Evolutionary conservation across 2,329 filamentous ascomycete genomes (phyloP).

Genomic region (Huntiella savannae): DNA sequence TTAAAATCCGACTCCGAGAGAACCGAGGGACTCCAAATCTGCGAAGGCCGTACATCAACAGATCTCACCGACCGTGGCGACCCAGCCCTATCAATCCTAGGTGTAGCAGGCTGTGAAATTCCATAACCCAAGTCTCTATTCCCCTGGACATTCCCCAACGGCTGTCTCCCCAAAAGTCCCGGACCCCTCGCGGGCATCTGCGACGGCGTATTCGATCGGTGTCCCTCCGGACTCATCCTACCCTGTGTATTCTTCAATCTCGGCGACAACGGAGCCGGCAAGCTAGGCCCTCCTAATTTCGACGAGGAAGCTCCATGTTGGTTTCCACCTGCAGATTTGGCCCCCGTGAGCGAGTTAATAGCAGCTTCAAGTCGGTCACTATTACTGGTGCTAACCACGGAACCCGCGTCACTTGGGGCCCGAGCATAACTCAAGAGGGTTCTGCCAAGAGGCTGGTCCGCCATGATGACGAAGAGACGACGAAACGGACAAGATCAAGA

Average conservation of each 20-base stretch:
- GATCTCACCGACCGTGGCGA: constrained; percentile 10
- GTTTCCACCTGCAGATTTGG: not conserved
- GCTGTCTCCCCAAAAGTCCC: constrained; percentile 3
- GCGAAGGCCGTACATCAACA: constrained; percentile 7
- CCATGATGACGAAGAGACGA: not conserved
- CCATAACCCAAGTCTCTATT: not conserved
- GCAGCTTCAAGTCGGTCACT: constrained; percentile 7
- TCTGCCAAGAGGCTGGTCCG: constrained; percentile 5
- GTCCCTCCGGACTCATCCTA: constrained; percentile 5
- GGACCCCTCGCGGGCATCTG: not conserved
- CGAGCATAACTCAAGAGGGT: constrained; percentile 9
- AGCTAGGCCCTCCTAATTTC: not conserved
- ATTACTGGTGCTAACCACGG: not conserved
- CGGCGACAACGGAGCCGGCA: not conserved
- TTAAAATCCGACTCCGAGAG: constrained; percentile 13
- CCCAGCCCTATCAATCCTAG: not conserved
- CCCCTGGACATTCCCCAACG: constrained; percentile 5
- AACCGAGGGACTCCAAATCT: constrained; percentile 13
- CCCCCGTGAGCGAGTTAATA: constrained; percentile 5
- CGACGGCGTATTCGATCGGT: constrained; percentile 8
- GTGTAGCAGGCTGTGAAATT: not conserved
- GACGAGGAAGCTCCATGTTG: not conserved
- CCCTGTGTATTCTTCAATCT: not conserved
- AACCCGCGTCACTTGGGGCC: constrained; percentile 7
- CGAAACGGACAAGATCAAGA: no score